Base-by-base conservation (phyloP, 495 filamentous ascomycete species). In the Tuber magnatum region DNA sequence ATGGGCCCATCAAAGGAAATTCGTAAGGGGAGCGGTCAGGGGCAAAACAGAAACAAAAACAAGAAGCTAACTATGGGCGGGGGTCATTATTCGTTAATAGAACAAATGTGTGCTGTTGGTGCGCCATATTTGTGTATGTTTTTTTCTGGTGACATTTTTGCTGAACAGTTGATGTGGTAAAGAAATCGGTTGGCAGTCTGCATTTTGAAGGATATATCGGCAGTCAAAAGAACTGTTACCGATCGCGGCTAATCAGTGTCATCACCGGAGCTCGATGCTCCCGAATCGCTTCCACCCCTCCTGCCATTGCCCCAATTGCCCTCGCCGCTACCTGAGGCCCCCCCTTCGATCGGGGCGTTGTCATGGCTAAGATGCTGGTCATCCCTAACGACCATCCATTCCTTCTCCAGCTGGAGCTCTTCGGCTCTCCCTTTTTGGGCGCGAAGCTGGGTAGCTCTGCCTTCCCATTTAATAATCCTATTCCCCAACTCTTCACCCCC, bases 351-450 rank as follows among this genome's bases (percentile, higher is more conserved):
- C 5, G 56, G 56, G 14, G 56, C 14, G 14, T 65, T 35, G 28
- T 35, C 56, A 20, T 65, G 56, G 56, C 56, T 35, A 14, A 65
- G 56, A 32, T 65, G 56, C 56, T 65, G 56, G 56, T 65, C 56
- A 20, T 65, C 56, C 35, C 56, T 65, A 8, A 28, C 35, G 28
- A 16, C 16, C 56, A 65, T 65, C 56, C 56, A 68, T 68, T 79
- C 77, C 7, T 70, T 78, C 43, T 76, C 78, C 35, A 79, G 46
- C 38, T 78, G 69, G 0, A 79, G 65, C 44, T 79, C 77, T 73
- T 79, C 77, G 16, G 77, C 77, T 41, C 77, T 79, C n/a, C 77
- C 77, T 28, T 79, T 65, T 20, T 61, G 42, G 51, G 78, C 77
- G 61, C 77, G 70, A 35, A 79, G 24, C 72, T 72, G 69, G 20